Percentiles rank a stretch among this genome's conserved stretches.
These are phyloP conservation scores for Phyllosticta paracitricarpa DNA, from an alignment of 2,329 filamentous ascomycete genomes.

Conservation along the genomic window DNA sequence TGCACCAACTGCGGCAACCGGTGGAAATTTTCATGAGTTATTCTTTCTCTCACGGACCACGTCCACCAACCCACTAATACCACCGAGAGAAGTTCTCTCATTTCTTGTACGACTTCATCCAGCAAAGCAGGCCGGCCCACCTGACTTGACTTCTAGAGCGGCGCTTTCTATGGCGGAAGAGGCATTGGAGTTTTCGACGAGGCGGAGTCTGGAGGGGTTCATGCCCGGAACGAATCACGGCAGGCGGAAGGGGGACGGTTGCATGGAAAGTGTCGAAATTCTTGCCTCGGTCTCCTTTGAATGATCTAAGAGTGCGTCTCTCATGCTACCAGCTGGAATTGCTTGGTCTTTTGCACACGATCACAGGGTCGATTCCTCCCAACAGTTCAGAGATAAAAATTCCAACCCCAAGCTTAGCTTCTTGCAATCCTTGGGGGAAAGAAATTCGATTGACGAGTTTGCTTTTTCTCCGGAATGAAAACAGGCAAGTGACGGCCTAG, in stretches of 20 bases:
- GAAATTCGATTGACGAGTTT: neutral
- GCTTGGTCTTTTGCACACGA: neutral
- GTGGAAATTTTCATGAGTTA: conserved; percentile 38
- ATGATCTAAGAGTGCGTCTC: neutral
- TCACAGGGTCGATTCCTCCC: neutral
- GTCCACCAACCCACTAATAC: neutral
- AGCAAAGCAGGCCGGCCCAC: neutral
- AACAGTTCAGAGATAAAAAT: neutral
- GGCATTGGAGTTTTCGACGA: neutral
- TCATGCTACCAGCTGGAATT: neutral
- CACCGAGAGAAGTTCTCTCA: neutral
- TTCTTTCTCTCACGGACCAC: neutral
- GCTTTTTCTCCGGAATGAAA: too few species aligned
- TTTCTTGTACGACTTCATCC: neutral
- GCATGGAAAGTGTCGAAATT: neutral
- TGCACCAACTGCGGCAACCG: conserved; percentile 42
- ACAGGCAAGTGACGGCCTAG: too few species aligned
- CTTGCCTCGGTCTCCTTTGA: neutral
- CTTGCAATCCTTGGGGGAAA: neutral
- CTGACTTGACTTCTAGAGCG: neutral
- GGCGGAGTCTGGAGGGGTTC: neutral
- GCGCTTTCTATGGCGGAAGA: neutral
- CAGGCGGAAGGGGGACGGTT: neutral
- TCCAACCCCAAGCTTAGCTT: neutral
- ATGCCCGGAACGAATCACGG: neutral